Evolutionary conservation across 306 rosid species (phyloP), one percentile per base, ranked within the genome.

Genomic region (Astragalus membranaceus): DNA sequence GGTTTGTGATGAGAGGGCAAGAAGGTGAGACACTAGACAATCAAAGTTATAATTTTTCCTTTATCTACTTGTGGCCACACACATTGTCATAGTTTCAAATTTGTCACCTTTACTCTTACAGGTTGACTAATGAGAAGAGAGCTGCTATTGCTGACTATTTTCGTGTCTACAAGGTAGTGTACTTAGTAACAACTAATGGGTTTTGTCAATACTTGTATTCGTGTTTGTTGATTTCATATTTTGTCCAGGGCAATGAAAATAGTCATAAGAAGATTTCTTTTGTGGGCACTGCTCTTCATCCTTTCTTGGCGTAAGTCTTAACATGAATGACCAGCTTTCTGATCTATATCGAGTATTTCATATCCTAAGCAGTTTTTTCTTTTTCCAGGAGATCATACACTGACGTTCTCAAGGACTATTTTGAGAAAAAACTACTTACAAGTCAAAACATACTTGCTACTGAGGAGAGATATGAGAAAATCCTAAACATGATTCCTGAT

Each of bases 1-100:
- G 99, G 96, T 91, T 61, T 94, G 97, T 83, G 96, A 88, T 82
- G 78, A 81, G 64, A 93, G 80, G 81, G 97, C 98, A 39, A 84
- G 98, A 81, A 87, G 94, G 98, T 93, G 58, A 48, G 57, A 53
- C 61, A 54, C 32, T 71, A 10, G 47, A 54, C 9, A 26, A 26
- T 64, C 12, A 41, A 72, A 56, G 56, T 32, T 50, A 9, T 47
- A 6, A 20, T n/a, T 52, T 62, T 50, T 53, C 35, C 50, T 53
- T 70, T 72, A 43, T 9, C 53, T 73, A 6, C 62, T 23, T 20
- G 6, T 39, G 57, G 37, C 11, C 56, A 4, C 23, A 9, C 64
- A 54, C 65, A 55, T 1, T 30, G 60, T 10, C 52, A 64, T 17
- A 26, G 23, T 58, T 53, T 53, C 67, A 47, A 73, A 71, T 65